Conservation (phyloP, 2,329 filamentous ascomycete species). For the Colletotrichum sp. region DNA sequence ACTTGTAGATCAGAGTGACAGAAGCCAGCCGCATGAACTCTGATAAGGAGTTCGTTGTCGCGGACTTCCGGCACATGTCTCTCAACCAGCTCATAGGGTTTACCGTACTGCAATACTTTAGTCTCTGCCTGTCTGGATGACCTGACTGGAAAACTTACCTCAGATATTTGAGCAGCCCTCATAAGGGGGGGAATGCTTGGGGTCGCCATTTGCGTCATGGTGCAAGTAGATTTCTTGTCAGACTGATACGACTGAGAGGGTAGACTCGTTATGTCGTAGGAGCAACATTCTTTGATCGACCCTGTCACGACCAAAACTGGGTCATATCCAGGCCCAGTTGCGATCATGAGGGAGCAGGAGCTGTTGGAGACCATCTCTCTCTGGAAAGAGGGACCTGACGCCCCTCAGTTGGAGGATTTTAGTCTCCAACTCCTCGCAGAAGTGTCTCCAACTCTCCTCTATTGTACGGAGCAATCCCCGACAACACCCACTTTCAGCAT, state of each 20-base stretch:
- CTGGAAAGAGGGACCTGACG: neutral
- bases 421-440: neutral
- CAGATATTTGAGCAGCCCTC: conserved; percentile 25
- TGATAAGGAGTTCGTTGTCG: conserved; percentile 33
- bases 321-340: neutral
- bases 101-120: conserved; percentile 27
- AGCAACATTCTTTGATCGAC: neutral
- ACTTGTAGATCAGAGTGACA: conserved; percentile 43
- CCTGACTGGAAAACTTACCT: neutral
- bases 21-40: conserved; percentile 38
- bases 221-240: neutral
- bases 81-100: conserved; percentile 29
- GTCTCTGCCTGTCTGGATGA: neutral
- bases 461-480: neutral
- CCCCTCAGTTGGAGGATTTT: neutral
- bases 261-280: neutral
- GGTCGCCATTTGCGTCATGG: neutral
- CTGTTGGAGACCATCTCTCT: neutral
- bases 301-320: neutral
- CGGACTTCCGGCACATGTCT: conserved; percentile 26
- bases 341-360: neutral
- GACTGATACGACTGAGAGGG: neutral
- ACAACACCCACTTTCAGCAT: neutral
- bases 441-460: neutral
- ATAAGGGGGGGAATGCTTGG: neutral